Percentiles rank a stretch among this genome's conserved stretches.
phyloP scores from a whole-genome alignment of 1,139 yeast genomes.

The Kodamaea arcana region DNA sequence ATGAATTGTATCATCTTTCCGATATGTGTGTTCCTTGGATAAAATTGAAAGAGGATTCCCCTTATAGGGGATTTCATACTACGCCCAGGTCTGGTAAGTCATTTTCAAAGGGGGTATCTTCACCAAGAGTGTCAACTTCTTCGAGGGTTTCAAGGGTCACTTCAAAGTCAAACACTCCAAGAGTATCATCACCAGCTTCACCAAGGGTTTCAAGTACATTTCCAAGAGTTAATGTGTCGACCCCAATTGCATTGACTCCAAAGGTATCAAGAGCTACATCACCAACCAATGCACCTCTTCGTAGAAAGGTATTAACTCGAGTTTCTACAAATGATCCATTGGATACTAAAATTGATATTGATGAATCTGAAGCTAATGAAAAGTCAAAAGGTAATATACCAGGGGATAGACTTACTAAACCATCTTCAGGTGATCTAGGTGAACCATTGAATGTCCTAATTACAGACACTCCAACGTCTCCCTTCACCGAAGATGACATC shows the following conservation, averaged over 20 bases:
- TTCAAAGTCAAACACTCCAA: background rate
- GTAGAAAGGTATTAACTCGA: constrained; percentile 5
- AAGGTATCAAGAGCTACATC: background rate
- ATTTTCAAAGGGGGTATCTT: too few species aligned
- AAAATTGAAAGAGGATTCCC: constrained; percentile 27
- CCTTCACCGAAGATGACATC: constrained; percentile 9
- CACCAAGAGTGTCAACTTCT: constrained; percentile 13
- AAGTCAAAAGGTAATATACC: too few species aligned
- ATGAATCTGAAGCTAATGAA: too few species aligned
- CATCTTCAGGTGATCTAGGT: too few species aligned
- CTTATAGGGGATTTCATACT: too few species aligned
- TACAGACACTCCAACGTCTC: background rate
- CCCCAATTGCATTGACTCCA: background rate
- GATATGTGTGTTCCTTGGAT: constrained; percentile 43
- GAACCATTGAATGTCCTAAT: too few species aligned
- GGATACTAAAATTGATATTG: background rate
- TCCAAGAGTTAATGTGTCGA: background rate
- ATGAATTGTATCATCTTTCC: constrained; percentile 27
- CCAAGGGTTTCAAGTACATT: background rate
- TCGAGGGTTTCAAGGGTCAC: background rate
- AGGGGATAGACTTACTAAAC: too few species aligned
- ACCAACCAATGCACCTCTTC: background rate
- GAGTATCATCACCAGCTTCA: background rate
- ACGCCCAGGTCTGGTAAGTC: too few species aligned
- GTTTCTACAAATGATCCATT: constrained; percentile 10